A percentile compares a stretch with the other conserved stretches of the same genome.
Evolutionary conservation across 108 stramenopile species (phyloP).

Genomic region (Skeletonema grethae): DNA sequence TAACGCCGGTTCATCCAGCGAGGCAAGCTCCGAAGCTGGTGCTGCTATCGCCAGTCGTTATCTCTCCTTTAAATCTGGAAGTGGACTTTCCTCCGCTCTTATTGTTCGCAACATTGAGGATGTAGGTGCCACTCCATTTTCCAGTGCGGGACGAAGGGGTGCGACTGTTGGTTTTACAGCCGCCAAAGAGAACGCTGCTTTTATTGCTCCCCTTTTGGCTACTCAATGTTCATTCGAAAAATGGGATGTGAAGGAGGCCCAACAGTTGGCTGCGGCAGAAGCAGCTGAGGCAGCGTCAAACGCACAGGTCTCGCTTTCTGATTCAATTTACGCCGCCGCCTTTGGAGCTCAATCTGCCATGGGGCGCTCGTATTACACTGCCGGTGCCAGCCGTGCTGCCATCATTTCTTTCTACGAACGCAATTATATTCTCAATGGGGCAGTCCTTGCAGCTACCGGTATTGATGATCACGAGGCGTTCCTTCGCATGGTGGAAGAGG

Average conservation of each 20-base stretch:
- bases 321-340: conserved; percentile 83
- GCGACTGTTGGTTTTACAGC: conserved; percentile 87
- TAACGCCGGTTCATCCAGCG: conserved; percentile 80
- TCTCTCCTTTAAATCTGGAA: conserved; percentile 82
- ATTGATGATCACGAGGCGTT: conserved; percentile 81
- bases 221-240: conserved; percentile 77
- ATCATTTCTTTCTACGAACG: conserved; percentile 71
- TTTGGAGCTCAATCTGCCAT: conserved; percentile 80
- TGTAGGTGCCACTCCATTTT: conserved; percentile 73
- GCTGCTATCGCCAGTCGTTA: conserved; percentile 86
- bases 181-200: conserved; percentile 66
- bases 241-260: conserved; percentile 90
- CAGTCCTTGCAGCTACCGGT: conserved; percentile 83
- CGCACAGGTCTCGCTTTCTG: conserved; percentile 76
- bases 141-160: conserved; percentile 60
- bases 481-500: conserved; percentile 71
- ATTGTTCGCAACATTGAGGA: conserved; percentile 80
- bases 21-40: conserved; percentile 64
- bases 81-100: conserved; percentile 66
- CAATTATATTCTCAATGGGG: conserved; percentile 79
- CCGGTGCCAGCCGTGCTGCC: conserved; percentile 52
- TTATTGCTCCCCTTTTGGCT: conserved; percentile 68
- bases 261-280: conserved; percentile 58
- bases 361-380: conserved; percentile 76
- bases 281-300: conserved; percentile 65